Evolutionary conservation across 345 rosid genomes (phyloP).

Genomic region (Microthlaspi erraticum): DNA sequence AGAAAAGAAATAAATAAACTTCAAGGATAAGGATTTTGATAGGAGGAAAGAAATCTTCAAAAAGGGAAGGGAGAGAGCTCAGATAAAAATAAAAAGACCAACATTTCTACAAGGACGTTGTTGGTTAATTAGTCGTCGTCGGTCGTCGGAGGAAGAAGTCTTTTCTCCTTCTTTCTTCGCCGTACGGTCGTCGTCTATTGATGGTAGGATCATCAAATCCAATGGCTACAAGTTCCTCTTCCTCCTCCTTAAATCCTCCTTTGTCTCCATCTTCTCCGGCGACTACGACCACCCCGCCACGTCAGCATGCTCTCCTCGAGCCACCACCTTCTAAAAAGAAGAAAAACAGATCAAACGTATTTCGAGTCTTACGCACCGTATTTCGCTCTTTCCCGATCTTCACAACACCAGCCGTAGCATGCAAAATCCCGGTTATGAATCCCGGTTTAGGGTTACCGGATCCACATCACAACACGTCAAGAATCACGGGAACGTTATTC

Average conservation of each 20-base stretch:
- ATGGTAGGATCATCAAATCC: constrained; percentile 9
- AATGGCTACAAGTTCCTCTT: constrained; percentile 21
- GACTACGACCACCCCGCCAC: constrained; percentile 1
- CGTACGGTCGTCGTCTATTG: constrained; percentile 33
- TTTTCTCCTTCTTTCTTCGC: constrained; percentile 31
- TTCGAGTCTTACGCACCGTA: constrained; percentile 60
- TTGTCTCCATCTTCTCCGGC: constrained; percentile 9
- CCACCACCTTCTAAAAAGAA: constrained; percentile 54
- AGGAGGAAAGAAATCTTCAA: background rate
- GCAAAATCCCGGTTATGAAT: constrained; percentile 60
- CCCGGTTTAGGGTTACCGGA: constrained; percentile 45
- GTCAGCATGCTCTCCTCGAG: constrained; percentile 46
- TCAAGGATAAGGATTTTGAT: constrained; percentile 23
- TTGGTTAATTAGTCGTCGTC: constrained; percentile 34
- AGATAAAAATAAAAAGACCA: background rate
- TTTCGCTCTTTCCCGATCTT: constrained; percentile 80
- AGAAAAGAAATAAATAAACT: constrained; percentile 7
- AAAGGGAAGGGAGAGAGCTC: constrained; percentile 25
- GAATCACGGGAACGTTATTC: constrained; percentile 54
- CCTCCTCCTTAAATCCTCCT: constrained; percentile 25
- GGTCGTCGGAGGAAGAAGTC: constrained; percentile 34
- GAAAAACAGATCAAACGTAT: constrained; percentile 49
- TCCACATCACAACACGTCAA: constrained; percentile 39
- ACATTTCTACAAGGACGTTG: constrained; percentile 17
- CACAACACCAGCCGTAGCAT: constrained; percentile 46